Conservation (phyloP, 139 green algal genomes). For the Volvox reticuliferus region DNA sequence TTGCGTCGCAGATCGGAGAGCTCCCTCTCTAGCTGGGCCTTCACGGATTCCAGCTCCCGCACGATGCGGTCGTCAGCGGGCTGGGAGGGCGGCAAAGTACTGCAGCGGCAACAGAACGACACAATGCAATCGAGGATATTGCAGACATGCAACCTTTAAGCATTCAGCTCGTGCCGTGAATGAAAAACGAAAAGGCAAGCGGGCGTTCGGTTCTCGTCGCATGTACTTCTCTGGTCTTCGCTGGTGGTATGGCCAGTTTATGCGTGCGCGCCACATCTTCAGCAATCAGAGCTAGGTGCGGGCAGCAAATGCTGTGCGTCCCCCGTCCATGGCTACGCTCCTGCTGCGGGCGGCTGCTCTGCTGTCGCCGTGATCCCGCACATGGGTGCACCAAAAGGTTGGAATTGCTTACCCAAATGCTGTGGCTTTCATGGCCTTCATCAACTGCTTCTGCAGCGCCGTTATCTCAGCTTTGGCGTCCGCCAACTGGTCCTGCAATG, state of each 20-base stretch:
- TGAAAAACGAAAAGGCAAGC: too few species aligned
- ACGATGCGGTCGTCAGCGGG: background rate
- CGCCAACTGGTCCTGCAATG: constrained; percentile 32
- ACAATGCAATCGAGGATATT: background rate
- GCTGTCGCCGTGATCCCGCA: too few species aligned
- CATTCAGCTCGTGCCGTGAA: too few species aligned
- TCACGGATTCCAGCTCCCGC: constrained; percentile 28
- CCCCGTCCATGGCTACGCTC: too few species aligned
- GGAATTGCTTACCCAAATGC: constrained; percentile 22
- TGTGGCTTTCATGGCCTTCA: constrained; percentile 52
- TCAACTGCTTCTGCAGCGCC: constrained; percentile 48
- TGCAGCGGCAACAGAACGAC: background rate
- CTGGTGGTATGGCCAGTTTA: too few species aligned
- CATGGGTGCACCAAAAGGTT: too few species aligned
- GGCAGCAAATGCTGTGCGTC: too few species aligned
- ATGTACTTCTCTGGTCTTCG: too few species aligned
- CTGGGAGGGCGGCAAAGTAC: background rate
- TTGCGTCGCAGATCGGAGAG: background rate
- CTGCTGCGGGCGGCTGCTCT: too few species aligned
- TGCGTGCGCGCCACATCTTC: too few species aligned
- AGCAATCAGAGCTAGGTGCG: too few species aligned
- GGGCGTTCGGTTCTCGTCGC: background rate
- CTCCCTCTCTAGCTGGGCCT: constrained; percentile 19
- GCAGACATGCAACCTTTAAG: too few species aligned
- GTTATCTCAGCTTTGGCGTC: constrained; percentile 40